Evolutionary conservation across 495 filamentous ascomycete genomes (phyloP), one percentile per base, ranked within the genome.

Genomic region (Sporormia fimetaria): DNA sequence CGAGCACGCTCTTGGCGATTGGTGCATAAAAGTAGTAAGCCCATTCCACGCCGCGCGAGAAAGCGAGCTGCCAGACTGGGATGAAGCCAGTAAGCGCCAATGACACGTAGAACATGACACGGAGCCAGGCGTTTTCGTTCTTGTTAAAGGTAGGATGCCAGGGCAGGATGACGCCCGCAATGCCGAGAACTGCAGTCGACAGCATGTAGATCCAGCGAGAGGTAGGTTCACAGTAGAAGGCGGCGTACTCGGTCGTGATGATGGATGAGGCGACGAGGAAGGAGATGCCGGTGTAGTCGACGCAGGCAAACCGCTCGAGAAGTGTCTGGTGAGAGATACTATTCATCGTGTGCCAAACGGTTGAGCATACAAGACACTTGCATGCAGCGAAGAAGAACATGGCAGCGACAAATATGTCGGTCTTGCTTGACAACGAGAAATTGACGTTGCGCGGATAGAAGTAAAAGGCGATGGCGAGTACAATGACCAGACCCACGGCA

Each of bases 281-380:
- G 2, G 88, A 95, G 49, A 99, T 99, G 20, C 92, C 92, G 0
- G 87, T 95, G 62, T 99, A 99, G 58, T 99, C 90, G 29, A 99
- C 87, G 60, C 90, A 99, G 26, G 92, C 92, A 52, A 96, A 95
- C 39, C 86, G 78, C 57, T 94, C 90, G 71, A 99, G 79, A 32
- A 94, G 69, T 8, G 71, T 76, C 54, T 92, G 81, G 30, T 92
- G 80, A 31, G 88, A 81, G 40, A 96, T 92, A 47, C 80, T 82
- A 67, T 82, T 92, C 83, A 99, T 95, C 10, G 88, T 93, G 66
- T 99, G 90, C 90, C 88, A 96, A 51, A 96, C 78, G 47, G 80
- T 84, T 49, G 80, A 86, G 76, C 92, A 96, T 64, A 87, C 75
- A 42, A 99, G 73, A 59, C 87, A 94, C 67, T 96, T 94, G 68